Base-by-base conservation (phyloP, 2,329 filamentous ascomycete genomes). In the Aspergillus quadricinctus region DNA sequence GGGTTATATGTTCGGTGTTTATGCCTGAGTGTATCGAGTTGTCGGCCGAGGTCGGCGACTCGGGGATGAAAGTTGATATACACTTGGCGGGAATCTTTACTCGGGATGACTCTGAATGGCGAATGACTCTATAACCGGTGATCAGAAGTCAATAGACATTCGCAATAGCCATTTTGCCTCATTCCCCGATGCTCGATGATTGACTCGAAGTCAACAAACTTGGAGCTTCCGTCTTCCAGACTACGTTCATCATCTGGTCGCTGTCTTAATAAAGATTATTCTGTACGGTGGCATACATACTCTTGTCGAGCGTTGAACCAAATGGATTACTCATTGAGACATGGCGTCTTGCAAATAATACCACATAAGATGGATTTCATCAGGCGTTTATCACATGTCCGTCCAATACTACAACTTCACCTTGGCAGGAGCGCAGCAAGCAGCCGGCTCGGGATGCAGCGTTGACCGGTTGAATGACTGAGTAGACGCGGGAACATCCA, bases 401-500 rank as follows among this genome's bases (percentile, higher is more conserved):
- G 19, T 40, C 11, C n/a, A 17, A 5, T 23, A 56, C 52, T 61
- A 71, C 27, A 71, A 45, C 61, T 71, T 71, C 35, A 62, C 61
- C 53, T 66, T 60, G 27, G 64, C 64, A 59, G 57, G 9, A 58
- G 53, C 14, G 41, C 69, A 58, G 58, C 65, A 60, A 50, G 65
- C 51, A 59, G 62, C 50, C 10, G 67, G 57, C 59, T 71, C 69
- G 1, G 65, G 64, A 52, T 72, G 70, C 56, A 67, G 52, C 6
- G 68, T 69, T 5, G 70, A 73, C 69, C 73, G 66, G 64, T 77
- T 77, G 53, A 75, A 75, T 4, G 59, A 60, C 65, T 77, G 75
- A 27, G 57, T 59, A 8, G 72, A 75, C 10, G 69, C 70, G 5
- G 77, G 76, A 4, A 79, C 77, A 63, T 79, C 77, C 41, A 81